Base-by-base conservation (phyloP, 257 asterid genomes). In the Primulina eburnea region DNA sequence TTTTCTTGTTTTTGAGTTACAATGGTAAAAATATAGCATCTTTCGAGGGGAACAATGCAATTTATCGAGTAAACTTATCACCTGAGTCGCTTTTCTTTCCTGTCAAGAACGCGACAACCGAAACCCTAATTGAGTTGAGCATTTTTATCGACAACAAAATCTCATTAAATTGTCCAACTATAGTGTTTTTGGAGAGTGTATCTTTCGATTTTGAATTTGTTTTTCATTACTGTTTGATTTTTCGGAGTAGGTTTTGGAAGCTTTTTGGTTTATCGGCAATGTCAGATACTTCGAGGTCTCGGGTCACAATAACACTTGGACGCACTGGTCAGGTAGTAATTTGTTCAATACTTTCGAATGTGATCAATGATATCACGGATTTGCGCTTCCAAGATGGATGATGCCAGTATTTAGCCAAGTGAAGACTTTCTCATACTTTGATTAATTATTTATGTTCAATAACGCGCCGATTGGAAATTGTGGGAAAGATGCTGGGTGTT, bases 281-380 rank as follows among this genome's bases (percentile, higher is more conserved):
- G 98, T 84, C 88, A 33, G 96, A 88, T 77, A 17, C 77, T 75
- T 85, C 95, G 29, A 79, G 90, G 88, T 85, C 98, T 66, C 87
- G 87, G 35, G 87, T 92, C 21, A 92, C 97, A 74, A 88, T 92
- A 67, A 89, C 95, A 67, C 90, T 92, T 52, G 96, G 98, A n/a
- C 87, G 88, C 70, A 67, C 81, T 59, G 91, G 96, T 73, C 97
- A 90, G 95, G 98, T 88, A 76, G 58, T 37, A 3, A 9, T 33
- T 56, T 34, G 9, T 32, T 55, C 33, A 37, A 2, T 17, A 59
- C 38, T 5, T 60, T 38, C 30, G 28, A 34, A 24, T 10, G 40
- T 73, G 28, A 12, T 33, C 2, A n/a, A 56, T 43, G 50, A 50
- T 52, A 17, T 29, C 9, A 24, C 60, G 71, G 20, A 58, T 58